Base-by-base conservation (phyloP, 164 flowering plant species). In the Umbilicus rupestris region DNA sequence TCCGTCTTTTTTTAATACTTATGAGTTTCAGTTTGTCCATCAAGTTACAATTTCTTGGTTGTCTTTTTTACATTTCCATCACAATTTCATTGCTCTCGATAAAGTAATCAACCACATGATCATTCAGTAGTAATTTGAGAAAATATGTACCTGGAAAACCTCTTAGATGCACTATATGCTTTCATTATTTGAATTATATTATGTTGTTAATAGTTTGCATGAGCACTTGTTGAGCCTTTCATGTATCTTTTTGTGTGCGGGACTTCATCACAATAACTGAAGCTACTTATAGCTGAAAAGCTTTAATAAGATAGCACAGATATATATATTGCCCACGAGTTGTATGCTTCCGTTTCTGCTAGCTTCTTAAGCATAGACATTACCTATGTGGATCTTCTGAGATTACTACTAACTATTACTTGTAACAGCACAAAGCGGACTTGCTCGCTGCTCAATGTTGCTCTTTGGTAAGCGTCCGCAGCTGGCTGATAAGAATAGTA, bases 381-480 rank as follows among this genome's bases (percentile, higher is more conserved):
- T 8, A 11, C 11, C 14, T 24, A 11, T 10, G 5, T n/a, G 30
- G 31, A 52, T 26, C 59, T 52, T 26, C 15, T 52, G 59, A 52
- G 59, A 26, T 69, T 3, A 63, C 62, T 72, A 62, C 62, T 72
- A 62, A 45, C 52, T 60, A 20, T 63, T 63, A 77, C 42, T 12
- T 82, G 69, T 65, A 17, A 69, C 96, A 95, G 99, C 79, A 85
- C 68, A 69, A 73, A 52, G 92, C 97, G 12, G 99, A 95, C 73
- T 77, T 87, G 76, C 86, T 95, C 68, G 96, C 90, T 26, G 76
- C 77, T 12, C 92, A 92, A 73, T 84, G 80, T 33, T 33, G 71
- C 72, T 70, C 82, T 37, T 82, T 87, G 89, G 97, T 95, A 83
- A 35, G 89, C 73, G 64, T 31, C 70, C 62, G 3, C 52, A 52